Evolutionary conservation across 1,284 basidiomycete species (phyloP).

Genomic region (Moniliella sp.): DNA sequence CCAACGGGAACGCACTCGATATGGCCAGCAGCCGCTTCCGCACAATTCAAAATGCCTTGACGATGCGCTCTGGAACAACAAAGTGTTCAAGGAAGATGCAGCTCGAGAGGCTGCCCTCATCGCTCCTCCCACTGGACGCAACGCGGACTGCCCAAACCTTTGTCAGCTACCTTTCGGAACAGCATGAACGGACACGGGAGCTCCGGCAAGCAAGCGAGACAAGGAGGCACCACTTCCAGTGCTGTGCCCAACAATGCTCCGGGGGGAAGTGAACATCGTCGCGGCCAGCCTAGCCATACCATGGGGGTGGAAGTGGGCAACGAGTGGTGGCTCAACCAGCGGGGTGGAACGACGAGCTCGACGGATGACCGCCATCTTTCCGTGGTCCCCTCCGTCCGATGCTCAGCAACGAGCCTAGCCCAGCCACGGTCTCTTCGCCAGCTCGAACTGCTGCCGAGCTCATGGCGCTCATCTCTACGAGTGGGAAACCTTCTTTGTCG

Average conservation of each 20-base stretch:
- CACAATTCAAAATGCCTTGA: constrained; percentile 14
- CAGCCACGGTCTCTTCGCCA: background rate
- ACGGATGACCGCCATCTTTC: constrained; percentile 29
- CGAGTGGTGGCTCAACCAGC: background rate
- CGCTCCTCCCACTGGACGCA: constrained; percentile 4
- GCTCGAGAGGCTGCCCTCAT: constrained; percentile 15
- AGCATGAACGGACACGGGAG: constrained; percentile 18
- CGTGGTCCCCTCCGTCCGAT: constrained; percentile 19
- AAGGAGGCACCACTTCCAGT: constrained; percentile 1
- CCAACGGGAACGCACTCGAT: too few species aligned
- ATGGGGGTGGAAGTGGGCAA: too few species aligned
- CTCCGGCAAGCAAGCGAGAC: constrained; percentile 11
- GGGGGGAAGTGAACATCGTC: background rate
- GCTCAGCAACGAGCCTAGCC: constrained; percentile 12
- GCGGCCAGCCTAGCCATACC: too few species aligned
- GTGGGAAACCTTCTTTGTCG: constrained; percentile 14
- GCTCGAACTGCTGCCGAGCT: constrained; percentile 9
- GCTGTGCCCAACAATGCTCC: background rate
- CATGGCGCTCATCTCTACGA: constrained; percentile 11
- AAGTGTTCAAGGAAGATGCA: constrained; percentile 19
- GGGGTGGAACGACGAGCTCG: constrained; percentile 8
- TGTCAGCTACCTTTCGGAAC: constrained; percentile 9
- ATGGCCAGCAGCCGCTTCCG: constrained; percentile 15
- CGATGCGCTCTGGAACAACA: constrained; percentile 17
- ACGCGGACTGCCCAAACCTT: constrained; percentile 10